Percentiles rank a stretch among this genome's conserved stretches.
phyloP scores from a whole-genome alignment of 768 basidiomycete species.

The Serendipita indica region DNA sequence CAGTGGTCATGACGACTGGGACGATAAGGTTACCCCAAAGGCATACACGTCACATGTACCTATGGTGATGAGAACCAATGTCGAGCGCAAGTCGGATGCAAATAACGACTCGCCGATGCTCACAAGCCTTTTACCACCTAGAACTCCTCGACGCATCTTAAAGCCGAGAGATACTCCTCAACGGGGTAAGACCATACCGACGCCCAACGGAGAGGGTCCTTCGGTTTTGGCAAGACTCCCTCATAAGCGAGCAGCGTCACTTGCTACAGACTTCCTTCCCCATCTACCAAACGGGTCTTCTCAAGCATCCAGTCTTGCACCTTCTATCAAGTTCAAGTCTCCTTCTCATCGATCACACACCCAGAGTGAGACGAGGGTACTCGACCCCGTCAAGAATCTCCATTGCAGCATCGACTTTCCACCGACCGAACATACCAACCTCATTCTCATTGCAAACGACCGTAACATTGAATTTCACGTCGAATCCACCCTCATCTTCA shows the following conservation, averaged over 20 bases:
- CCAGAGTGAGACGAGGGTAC: background rate
- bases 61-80: background rate
- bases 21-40: background rate
- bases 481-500: background rate
- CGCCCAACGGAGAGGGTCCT: background rate
- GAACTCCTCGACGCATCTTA: slow-evolving; percentile 17
- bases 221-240: no score
- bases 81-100: background rate
- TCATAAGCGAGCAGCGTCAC: no score
- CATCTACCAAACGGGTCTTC: background rate
- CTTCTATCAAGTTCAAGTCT: background rate
- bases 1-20: background rate
- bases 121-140: slow-evolving; percentile 37
- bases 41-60: background rate
- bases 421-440: background rate
- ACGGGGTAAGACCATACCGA: background rate
- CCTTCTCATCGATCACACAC: background rate
- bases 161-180: background rate
- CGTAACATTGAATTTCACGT: slow-evolving; percentile 1
- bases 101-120: slow-evolving; percentile 30
- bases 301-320: background rate
- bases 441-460: background rate
- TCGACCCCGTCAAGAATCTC: background rate
- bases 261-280: background rate
- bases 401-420: background rate